Evolutionary conservation across 148 eudicot species (phyloP).

Genomic region (Arbutus unedo): DNA sequence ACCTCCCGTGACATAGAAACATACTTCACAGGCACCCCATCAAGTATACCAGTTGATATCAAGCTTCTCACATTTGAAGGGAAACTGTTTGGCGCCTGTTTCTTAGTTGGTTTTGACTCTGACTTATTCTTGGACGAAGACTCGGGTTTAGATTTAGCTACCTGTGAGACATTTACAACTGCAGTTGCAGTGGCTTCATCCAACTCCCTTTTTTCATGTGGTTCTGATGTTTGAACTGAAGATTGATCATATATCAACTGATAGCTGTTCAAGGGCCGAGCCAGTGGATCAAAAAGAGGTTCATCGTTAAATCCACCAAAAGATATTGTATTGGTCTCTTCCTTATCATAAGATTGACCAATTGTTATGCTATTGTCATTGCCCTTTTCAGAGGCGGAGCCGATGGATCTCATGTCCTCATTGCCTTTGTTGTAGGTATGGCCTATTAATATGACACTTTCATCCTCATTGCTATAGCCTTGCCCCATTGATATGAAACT

Average conservation of each 20-base stretch:
- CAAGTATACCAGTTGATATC: conserved; percentile 59
- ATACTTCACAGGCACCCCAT: conserved; percentile 59
- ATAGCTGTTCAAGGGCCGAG: conserved; percentile 34
- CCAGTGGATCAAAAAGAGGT: conserved; percentile 27
- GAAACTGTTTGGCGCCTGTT: conserved; percentile 53
- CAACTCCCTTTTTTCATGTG: conserved; percentile 22
- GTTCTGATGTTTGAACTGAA: conserved; percentile 30
- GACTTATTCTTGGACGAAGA: conserved; percentile 31
- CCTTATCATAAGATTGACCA: conserved; percentile 32
- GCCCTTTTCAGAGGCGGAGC: conserved; percentile 23
- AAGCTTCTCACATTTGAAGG: conserved; percentile 60
- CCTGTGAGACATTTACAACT: conserved; percentile 19
- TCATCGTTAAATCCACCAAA: conserved; percentile 42
- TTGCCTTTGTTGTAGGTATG: conserved; percentile 30
- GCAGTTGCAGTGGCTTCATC: conserved; percentile 22
- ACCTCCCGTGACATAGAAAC: conserved; percentile 52
- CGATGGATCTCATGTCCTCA: conserved; percentile 20
- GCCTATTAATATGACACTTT: conserved; percentile 25
- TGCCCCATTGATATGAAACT: conserved; percentile 36
- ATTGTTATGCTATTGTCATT: conserved; percentile 24
- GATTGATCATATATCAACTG: conserved; percentile 33
- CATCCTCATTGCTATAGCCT: conserved; percentile 31
- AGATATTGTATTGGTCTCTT: conserved; percentile 31
- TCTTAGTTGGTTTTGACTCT: conserved; percentile 35
- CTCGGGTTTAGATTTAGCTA: conserved; percentile 32